Evolutionary conservation across 257 asterid species (phyloP), one percentile per base, ranked within the genome.

Genomic region (Fraxinus pennsylvanica): DNA sequence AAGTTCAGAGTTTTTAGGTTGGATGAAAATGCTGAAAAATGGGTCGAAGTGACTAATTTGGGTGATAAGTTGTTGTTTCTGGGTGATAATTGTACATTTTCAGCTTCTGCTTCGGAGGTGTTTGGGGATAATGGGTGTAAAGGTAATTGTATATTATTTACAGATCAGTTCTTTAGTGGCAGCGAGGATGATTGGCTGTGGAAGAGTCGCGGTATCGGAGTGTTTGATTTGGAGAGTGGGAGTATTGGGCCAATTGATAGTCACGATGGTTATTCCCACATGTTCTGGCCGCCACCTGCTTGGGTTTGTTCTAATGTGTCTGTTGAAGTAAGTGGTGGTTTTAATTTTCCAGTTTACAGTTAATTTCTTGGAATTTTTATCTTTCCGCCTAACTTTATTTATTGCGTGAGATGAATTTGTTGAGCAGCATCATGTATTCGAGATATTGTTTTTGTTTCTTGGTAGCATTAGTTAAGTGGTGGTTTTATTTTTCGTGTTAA

Each of bases 241-340:
- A 86, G 87, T 32, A 91, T 95, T 68, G 91, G 86, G 77, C 89
- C 94, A 9, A 83, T 92, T 47, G 79, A 73, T 78, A 77, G 80
- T 76, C 79, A 63, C 25, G 43, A 14, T 76, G 88, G 87, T 32
- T 90, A 82, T 85, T 81, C 91, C 27, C 87, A 84, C 80, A 76
- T 90, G 90, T 91, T 95, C 84, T 91, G 98, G 97, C 98, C 97
- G 7, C 98, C 97, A 38, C 97, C 98, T 32, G 78, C 84, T 27
- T 95, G 98, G 97, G 84, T 90, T 76, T 82, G 72, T 82, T 80
- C 92, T 1, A 52, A 84, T 73, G 82, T 84, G n/a, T 45, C 89
- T 27, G 69, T 89, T 72, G 88, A 91, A 85, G 96, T 89, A 85
- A 94, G 95, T 74, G 45, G 8, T 71, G 57, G 27, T 78, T 80